Conservation (phyloP, 1,139 yeast species). For the Pichia sp. region DNA sequence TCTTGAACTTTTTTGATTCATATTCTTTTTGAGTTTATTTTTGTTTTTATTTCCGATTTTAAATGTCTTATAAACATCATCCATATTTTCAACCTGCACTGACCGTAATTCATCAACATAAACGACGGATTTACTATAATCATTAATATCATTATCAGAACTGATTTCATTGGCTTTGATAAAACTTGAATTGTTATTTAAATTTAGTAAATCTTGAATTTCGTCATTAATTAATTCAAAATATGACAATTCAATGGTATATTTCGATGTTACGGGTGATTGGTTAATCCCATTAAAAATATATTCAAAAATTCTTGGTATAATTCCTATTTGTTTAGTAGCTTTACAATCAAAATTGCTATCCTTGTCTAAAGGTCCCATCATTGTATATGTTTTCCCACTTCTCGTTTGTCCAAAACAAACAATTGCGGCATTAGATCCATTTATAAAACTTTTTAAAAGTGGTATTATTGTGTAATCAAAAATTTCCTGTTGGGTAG, state of each 20-base stretch:
- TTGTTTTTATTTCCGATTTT: slow-evolving; percentile 51
- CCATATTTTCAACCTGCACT: slow-evolving; percentile 50
- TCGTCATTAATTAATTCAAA: slow-evolving; percentile 83
- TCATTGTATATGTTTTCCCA: slow-evolving; percentile 84
- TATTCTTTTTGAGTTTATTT: slow-evolving; percentile 56
- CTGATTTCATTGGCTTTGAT: slow-evolving; percentile 58
- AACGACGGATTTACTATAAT: slow-evolving; percentile 37
- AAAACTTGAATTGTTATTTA: slow-evolving; percentile 23
- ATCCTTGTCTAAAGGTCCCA: slow-evolving; percentile 41
- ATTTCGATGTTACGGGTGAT: slow-evolving; percentile 50
- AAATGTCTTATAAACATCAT: slow-evolving; percentile 55
- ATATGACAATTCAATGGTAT: slow-evolving; percentile 63
- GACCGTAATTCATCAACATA: slow-evolving; percentile 65
- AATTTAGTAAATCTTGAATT: slow-evolving; percentile 54
- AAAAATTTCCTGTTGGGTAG: slow-evolving; percentile 57
- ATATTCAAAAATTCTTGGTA: slow-evolving; percentile 63
- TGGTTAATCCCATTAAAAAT: slow-evolving; percentile 47
- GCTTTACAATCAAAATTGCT: slow-evolving; percentile 31
- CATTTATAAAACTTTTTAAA: slow-evolving; percentile 64
- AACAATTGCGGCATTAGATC: slow-evolving; percentile 79
- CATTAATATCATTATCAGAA: slow-evolving; percentile 41
- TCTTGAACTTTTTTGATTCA: slow-evolving; percentile 74
- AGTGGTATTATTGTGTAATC: slow-evolving; percentile 52
- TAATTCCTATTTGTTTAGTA: slow-evolving; percentile 45
- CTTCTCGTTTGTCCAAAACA: slow-evolving; percentile 91